Evolutionary conservation across 495 filamentous ascomycete genomes (phyloP), one percentile per base, ranked within the genome.

Genomic region (Podospora bellae-mahoneyi): DNA sequence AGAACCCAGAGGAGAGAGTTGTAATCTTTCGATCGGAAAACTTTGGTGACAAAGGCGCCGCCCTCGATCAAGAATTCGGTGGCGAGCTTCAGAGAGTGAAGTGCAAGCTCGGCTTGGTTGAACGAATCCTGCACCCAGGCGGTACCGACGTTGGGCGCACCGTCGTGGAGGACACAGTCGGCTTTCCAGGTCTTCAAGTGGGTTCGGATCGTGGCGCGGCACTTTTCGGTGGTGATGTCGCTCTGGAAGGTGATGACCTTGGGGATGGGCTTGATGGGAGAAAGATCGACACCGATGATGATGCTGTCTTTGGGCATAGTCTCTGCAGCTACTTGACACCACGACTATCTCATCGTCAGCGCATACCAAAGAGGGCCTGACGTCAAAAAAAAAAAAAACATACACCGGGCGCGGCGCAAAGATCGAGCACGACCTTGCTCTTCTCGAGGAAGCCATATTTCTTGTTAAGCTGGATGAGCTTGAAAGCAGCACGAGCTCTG

Each of bases 91-190:
- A 99, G 79, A 10, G 93, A 91, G 73, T 97, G 91, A 60, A 99
- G 81, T 10, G 89, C 93, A n/a, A 99, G 80, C 76, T 98, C 95
- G 32, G 96, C 94, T 79, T 99, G 95, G 54, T 93, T 94, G 86
- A 93, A 99, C 57, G 95, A 95, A 85, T 98, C 96, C 79, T 98
- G 96, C 60, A 97, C 90, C 95, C 95, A 99, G 1, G 95, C 94
- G 0, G 91, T 92, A 88, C 96, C 95, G 67, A 99, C 94, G 73
- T 98, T 99, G 60, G 95, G 95, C 13, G 95, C 95, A 81, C 95
- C 95, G 80, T 99, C 95, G 82, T 98, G 95, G 60, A 99, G 84
- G n/a, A 99, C 94, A 0, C 89, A 90, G 77, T 99, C 95, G 56
- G 93, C 96, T 78, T 97, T 98, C 93, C 93, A 97, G 20, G 91